Evolutionary conservation across 163 green algal species (phyloP).

Genomic region (Prototheca stagnorum): DNA sequence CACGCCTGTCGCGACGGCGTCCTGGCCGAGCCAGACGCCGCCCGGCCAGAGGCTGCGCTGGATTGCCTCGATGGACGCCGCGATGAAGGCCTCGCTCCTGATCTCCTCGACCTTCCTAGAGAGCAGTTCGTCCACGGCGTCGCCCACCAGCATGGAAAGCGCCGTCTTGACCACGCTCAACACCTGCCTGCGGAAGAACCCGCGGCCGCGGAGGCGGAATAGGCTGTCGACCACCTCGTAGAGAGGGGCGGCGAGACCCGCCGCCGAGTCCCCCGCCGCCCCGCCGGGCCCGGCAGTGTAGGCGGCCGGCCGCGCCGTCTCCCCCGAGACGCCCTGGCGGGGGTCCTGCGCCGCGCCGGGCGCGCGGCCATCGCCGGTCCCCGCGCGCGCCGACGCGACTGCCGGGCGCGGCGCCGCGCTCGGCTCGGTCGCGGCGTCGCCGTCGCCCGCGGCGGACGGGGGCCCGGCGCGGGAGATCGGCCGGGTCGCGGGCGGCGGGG

Average conservation of each 20-base stretch:
- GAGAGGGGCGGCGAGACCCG: slow-evolving; percentile 39
- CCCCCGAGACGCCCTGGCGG: background rate
- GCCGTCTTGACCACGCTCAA: slow-evolving; percentile 32
- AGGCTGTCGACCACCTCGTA: slow-evolving; percentile 59
- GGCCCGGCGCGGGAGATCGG: no score
- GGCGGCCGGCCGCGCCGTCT: no score
- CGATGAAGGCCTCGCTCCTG: slow-evolving; percentile 22
- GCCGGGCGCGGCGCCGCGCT: no score
- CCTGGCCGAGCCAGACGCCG: slow-evolving; percentile 47
- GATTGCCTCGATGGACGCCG: slow-evolving; percentile 35
- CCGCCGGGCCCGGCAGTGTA: background rate
- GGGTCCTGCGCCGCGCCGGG: background rate
- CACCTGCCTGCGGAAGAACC: slow-evolving; percentile 58
- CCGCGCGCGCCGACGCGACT: no score
- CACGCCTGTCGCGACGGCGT: no score
- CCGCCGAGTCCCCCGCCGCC: background rate
- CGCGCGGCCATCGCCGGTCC: no score
- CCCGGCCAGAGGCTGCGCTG: slow-evolving; percentile 58
- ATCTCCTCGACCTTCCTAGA: slow-evolving; percentile 36
- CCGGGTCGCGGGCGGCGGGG: no score
- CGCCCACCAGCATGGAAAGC: slow-evolving; percentile 59
- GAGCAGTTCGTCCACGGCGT: slow-evolving; percentile 54
- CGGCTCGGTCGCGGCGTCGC: no score
- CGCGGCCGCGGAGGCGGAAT: slow-evolving; percentile 46
- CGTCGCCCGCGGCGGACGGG: no score